Percentiles rank a stretch among this genome's conserved stretches.
These are phyloP conservation scores for Talaromyces sp. DNA, from an alignment of 2,329 filamentous ascomycete genomes.

Conservation along the genomic window DNA sequence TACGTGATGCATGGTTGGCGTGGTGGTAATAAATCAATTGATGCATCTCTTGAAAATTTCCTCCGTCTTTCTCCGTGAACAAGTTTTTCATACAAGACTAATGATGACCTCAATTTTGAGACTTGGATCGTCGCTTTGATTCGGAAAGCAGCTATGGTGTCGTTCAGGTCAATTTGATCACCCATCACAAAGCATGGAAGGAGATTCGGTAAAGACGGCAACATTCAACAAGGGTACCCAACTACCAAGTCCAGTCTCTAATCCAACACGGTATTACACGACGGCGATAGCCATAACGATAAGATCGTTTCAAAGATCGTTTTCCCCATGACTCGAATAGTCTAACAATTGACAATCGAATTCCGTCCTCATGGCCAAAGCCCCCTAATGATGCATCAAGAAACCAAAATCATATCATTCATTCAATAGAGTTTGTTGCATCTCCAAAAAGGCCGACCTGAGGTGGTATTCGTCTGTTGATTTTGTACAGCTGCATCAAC, in stretches of 20 bases:
- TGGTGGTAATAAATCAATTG: not conserved
- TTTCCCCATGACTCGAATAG: not conserved
- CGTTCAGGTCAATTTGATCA: not conserved
- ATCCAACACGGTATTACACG: not conserved
- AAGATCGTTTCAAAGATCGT: not conserved
- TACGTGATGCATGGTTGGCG: not conserved
- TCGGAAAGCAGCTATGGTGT: not conserved
- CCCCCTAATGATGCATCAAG: not conserved
- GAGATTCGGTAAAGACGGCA: not conserved
- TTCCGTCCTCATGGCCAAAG: not conserved
- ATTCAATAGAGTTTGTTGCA: conserved; percentile 30
- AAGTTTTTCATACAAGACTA: not conserved
- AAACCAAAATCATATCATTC: not conserved
- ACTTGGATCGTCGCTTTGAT: not conserved
- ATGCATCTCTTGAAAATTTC: not conserved
- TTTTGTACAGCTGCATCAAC: not conserved
- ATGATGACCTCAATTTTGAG: not conserved
- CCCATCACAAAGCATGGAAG: not conserved
- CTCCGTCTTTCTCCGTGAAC: not conserved
- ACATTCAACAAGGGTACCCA: not conserved
- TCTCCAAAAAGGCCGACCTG: conserved; percentile 25
- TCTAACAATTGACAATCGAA: not conserved
- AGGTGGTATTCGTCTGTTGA: not conserved
- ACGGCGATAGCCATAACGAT: not conserved
- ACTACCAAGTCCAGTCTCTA: not conserved